A percentile compares a stretch with the other conserved stretches of the same genome.
phyloP scores from a whole-genome alignment of 257 asterid genomes.

The Dorcoceras hygrometricum region DNA sequence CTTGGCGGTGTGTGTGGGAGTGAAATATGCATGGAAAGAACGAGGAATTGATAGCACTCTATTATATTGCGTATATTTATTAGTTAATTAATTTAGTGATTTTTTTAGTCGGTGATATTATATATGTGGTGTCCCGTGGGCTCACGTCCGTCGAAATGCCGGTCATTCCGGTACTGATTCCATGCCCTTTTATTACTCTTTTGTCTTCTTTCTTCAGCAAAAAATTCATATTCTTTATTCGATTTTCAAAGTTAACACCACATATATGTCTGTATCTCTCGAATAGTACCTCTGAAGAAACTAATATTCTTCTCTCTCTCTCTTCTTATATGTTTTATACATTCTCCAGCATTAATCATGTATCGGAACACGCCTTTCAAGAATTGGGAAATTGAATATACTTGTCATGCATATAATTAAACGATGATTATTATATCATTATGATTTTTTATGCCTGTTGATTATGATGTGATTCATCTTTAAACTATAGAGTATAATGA shows the following conservation, averaged over 20 bases:
- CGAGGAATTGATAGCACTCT: neutral
- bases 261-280: constrained; percentile 29
- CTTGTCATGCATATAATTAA: too few species aligned
- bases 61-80: neutral
- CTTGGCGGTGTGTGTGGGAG: neutral
- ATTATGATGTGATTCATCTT: neutral
- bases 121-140: constrained; percentile 30
- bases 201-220: constrained; percentile 38
- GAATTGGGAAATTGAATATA: neutral
- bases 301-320: constrained; percentile 54
- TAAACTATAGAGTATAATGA: neutral
- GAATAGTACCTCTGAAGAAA: constrained; percentile 35
- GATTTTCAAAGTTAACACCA: constrained; percentile 38
- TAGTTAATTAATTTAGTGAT: constrained; percentile 12
- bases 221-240: constrained; percentile 4
- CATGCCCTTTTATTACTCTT: constrained; percentile 41
- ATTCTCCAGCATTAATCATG: constrained; percentile 12
- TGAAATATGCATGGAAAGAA: constrained; percentile 7
- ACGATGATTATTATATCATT: too few species aligned
- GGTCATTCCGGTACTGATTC: constrained; percentile 65
- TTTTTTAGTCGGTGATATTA: too few species aligned
- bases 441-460: too few species aligned
- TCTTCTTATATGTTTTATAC: constrained; percentile 26
- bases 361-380: neutral
- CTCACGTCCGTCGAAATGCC: constrained; percentile 72